These are phyloP conservation scores for Pseudopyricularia javanii DNA, from an alignment of 2,329 filamentous ascomycete species.

Conservation along the genomic window DNA sequence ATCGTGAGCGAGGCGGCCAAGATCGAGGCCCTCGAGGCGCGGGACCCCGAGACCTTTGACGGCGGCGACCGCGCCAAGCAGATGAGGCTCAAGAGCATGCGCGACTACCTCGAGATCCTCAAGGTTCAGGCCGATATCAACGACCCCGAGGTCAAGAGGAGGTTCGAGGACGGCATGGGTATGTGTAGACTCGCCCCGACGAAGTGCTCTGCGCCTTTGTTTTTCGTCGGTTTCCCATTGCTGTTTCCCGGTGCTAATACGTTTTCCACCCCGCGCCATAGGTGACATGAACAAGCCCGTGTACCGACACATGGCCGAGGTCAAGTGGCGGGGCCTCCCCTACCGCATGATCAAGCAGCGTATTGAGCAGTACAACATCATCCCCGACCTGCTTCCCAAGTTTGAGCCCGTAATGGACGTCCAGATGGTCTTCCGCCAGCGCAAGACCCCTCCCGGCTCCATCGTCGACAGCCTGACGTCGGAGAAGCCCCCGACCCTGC, in stretches of 20 bases:
- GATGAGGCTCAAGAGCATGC: slow-evolving; percentile 55
- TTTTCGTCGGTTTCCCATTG: slow-evolving; percentile 8
- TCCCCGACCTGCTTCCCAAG: slow-evolving; percentile 76
- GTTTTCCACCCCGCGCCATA: slow-evolving; percentile 24
- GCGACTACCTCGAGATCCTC: slow-evolving; percentile 58
- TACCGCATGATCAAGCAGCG: slow-evolving; percentile 72
- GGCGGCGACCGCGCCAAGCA: slow-evolving; percentile 56
- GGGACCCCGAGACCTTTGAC: slow-evolving; percentile 37
- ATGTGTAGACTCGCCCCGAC: not conserved
- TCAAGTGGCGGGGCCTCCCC: slow-evolving; percentile 79
- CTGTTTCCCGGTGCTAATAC: not conserved
- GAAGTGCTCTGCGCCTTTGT: too few species aligned
- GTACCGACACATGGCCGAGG: slow-evolving; percentile 78
- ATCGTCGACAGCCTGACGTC: slow-evolving; percentile 65
- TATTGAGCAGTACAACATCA: slow-evolving; percentile 72
- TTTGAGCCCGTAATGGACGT: slow-evolving; percentile 72
- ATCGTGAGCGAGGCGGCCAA: slow-evolving; percentile 57
- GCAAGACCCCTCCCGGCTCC: slow-evolving; percentile 61
- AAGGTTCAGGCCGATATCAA: slow-evolving; percentile 92
- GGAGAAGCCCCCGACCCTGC: slow-evolving; percentile 61
- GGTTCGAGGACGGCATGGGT: slow-evolving; percentile 87
- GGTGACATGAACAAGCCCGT: slow-evolving; percentile 95
- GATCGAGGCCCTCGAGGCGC: slow-evolving; percentile 54
- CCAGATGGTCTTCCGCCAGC: slow-evolving; percentile 64
- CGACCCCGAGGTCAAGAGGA: slow-evolving; percentile 84